Evolutionary conservation across 768 basidiomycete species (phyloP).

Genomic region (Sarcomyxa edulis): DNA sequence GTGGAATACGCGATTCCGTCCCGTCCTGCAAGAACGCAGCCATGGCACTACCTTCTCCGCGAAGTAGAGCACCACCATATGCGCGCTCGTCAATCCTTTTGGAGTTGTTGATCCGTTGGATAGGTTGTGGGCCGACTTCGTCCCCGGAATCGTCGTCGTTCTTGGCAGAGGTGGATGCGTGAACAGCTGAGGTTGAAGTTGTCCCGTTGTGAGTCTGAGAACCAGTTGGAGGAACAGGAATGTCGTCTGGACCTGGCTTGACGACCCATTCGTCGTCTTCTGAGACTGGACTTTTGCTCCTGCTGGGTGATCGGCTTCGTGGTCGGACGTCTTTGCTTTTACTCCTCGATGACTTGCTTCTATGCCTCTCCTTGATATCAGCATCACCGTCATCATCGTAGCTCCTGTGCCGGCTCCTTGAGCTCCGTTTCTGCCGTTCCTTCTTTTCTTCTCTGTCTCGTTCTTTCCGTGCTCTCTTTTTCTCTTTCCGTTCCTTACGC

Average conservation of each 20-base stretch:
- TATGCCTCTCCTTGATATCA: constrained; percentile 28
- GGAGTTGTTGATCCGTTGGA: constrained; percentile 31
- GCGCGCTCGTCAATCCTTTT: constrained; percentile 74
- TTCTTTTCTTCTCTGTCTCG: constrained; percentile 34
- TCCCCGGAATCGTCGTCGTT: constrained; percentile 45
- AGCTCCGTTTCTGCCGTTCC: constrained; percentile 28
- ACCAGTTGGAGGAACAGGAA: constrained; percentile 12
- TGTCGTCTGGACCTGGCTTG: constrained; percentile 24
- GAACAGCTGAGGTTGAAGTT: constrained; percentile 13
- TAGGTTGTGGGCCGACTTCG: constrained; percentile 79
- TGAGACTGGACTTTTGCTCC: constrained; percentile 18
- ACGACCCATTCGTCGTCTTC: constrained; percentile 55
- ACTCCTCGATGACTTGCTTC: constrained; percentile 16
- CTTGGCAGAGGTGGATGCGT: constrained; percentile 12
- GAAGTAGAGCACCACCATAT: constrained; percentile 85
- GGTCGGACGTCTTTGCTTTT: constrained; percentile 19
- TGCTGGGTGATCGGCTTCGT: constrained; percentile 27
- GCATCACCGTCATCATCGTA: constrained; percentile 30
- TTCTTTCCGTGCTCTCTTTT: constrained; percentile 48
- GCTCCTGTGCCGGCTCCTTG: constrained; percentile 21
- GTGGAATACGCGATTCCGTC: constrained; percentile 83
- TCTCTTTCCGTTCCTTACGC: constrained; percentile 55
- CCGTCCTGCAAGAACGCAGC: constrained; percentile 91
- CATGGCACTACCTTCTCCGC: constrained; percentile 97
- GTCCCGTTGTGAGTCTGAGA: constrained; percentile 9